Evolutionary conservation across 345 rosid genomes (phyloP), one percentile per base, ranked within the genome.

Genomic region (Aquilaria sinensis): DNA sequence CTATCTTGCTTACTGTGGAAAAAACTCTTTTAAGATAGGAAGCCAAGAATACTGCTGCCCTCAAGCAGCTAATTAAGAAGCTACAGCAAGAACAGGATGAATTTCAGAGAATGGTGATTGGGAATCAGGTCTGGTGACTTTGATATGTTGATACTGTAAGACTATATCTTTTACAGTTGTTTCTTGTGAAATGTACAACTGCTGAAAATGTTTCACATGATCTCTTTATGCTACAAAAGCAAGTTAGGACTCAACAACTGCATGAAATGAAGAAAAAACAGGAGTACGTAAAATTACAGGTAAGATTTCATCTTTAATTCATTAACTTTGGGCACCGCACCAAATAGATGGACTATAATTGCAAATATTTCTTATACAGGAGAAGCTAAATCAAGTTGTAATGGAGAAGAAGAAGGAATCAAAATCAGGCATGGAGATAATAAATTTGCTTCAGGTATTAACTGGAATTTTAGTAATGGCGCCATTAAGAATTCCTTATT

Each of bases 351-450:
- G 7, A 37, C 43, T 31, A 6, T 49, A 16, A 48, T 37, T 37
- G 47, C 9, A 6, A 55, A 51, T 7, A 2, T 66, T n/a, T 75
- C 64, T 45, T 47, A 66, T 31, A 31, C 74, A 94, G 97, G 99
- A 94, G 85, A 88, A 79, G 79, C 76, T 88, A 72, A 94, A 90
- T 66, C 99, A 90, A 82, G 99, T 94, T 43, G 74, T 94, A 79
- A 90, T 88, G 95, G 99, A 94, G 83, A 94, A 94, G 72, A 94
- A 88, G 87, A 94, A 90, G 79, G 99, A 94, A 87, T 82, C 97
- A 3, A 85, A 77, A 74, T 90, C 99, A 29, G 97, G 99, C 69
- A 94, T 94, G 96, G 97, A 94, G 73, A 90, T 94, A 64, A 94
- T 94, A 96, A 94, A 90, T 80, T 74, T 94, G 71, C 88, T 94